Evolutionary conservation across 345 rosid genomes (phyloP).

Genomic region (Boechera stricta): DNA sequence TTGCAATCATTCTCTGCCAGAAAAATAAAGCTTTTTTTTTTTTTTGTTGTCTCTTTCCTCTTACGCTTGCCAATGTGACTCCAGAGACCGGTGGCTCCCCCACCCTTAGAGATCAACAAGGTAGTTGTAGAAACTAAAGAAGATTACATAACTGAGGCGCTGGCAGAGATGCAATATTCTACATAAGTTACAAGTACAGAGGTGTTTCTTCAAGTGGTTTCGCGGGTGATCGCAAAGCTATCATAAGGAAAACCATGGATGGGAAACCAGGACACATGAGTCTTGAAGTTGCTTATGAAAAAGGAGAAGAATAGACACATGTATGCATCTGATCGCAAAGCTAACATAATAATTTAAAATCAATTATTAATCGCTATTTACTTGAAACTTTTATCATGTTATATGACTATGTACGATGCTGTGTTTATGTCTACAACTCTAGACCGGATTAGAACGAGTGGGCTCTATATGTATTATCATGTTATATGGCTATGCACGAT

Average conservation of each 20-base stretch:
- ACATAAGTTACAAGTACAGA: slow-evolving; percentile 25
- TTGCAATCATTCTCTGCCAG: slow-evolving; percentile 7
- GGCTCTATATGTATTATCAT: neutral
- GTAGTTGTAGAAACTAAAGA: slow-evolving; percentile 26
- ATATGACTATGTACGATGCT: neutral
- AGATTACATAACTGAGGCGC: neutral
- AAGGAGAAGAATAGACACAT: too few species aligned
- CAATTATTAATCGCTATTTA: neutral
- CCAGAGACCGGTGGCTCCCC: neutral
- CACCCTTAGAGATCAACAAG: slow-evolving; percentile 22
- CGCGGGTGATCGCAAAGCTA: neutral
- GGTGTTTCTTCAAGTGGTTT: neutral
- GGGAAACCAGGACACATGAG: slow-evolving; percentile 18
- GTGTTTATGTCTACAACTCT: neutral
- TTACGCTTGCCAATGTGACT: slow-evolving; percentile 2
- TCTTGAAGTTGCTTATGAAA: neutral
- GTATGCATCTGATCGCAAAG: too few species aligned
- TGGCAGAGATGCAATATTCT: slow-evolving; percentile 18
- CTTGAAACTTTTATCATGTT: neutral
- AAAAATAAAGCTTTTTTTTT: neutral
- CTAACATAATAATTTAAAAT: too few species aligned
- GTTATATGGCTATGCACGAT: too few species aligned
- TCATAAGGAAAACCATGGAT: slow-evolving; percentile 32
- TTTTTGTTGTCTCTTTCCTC: neutral
- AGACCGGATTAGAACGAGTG: neutral